Evolutionary conservation across 768 basidiomycete genomes (phyloP), one percentile per base, ranked within the genome.

Genomic region (Lepiota brunneoincarnata): DNA sequence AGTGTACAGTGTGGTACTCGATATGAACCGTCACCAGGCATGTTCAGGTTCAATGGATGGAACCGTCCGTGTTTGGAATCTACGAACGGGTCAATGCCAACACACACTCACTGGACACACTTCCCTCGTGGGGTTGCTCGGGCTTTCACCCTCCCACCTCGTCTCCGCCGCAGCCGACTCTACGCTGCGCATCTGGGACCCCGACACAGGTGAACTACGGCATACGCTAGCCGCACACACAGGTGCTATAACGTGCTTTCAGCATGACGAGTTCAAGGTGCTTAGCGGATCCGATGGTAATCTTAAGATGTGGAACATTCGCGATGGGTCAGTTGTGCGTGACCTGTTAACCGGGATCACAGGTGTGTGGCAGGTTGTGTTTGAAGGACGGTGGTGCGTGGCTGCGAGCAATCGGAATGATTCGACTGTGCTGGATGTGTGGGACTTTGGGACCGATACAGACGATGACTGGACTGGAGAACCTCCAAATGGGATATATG

Each of bases 191-290:
- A 83, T 98, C 37, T 98, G 96, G 96, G 89, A 98, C 63, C 91
- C 94, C 1, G 83, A 87, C 35, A 83, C 83, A 0, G 92, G 93
- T 51, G 84, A 86, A 54, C 76, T 91, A 26, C 83, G 81, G 36
- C 88, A 94, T 60, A 86, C 87, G 0, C 81, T 99, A 28, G 86
- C 87, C 3, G 93, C 91, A 1, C 96, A 98, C 67, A 89, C 89
- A 5, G 96, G 95, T 20, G 94, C 96, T n/a, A 98, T 99, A 60
- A 98, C 97, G 15, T 99, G 96, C 72, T 98, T 98, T 79, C 93
- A 96, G 69, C 94, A 97, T 61, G 96, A 98, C 67, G 95, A 98
- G 67, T 93, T 92, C 76, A 98, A 97, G 67, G 92, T 98, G 41
- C 79, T 99, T 24, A 92, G 89, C 63, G 96, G 96, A 11, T 91